Evolutionary conservation across 1,139 yeast genomes (phyloP).

Genomic region (Candida pseudoviswanathii): DNA sequence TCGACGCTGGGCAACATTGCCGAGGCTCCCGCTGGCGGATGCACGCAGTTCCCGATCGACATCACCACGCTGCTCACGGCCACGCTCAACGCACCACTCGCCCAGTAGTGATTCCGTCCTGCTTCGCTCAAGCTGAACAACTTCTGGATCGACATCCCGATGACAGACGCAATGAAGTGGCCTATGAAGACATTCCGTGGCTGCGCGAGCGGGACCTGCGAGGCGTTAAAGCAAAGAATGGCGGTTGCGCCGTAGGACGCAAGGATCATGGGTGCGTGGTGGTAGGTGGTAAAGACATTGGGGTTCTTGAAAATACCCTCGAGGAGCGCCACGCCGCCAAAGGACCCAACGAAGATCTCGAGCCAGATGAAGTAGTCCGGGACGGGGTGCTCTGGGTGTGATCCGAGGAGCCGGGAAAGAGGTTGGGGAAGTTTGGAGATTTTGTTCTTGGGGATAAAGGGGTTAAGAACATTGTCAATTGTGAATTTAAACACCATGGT

Average conservation of each 20-base stretch:
- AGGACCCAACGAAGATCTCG: slow-evolving; percentile 49
- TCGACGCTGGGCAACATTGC: slow-evolving; percentile 63
- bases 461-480: slow-evolving; percentile 34
- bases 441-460: slow-evolving; percentile 32
- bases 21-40: slow-evolving; percentile 78
- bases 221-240: slow-evolving; percentile 59
- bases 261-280: slow-evolving; percentile 54
- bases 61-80: slow-evolving; percentile 57
- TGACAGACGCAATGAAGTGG: slow-evolving; percentile 52
- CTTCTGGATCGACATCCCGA: slow-evolving; percentile 60
- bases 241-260: slow-evolving; percentile 73
- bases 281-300: slow-evolving; percentile 41
- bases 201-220: slow-evolving; percentile 63
- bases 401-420: slow-evolving; percentile 35
- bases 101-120: slow-evolving; percentile 54
- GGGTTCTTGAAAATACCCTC: slow-evolving; percentile 50
- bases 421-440: slow-evolving; percentile 30
- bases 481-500: slow-evolving; percentile 46
- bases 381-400: slow-evolving; percentile 27
- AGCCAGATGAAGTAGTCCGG: slow-evolving; percentile 50
- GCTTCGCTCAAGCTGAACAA: slow-evolving; percentile 46
- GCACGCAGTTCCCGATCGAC: slow-evolving; percentile 61
- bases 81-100: slow-evolving; percentile 63
- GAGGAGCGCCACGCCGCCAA: slow-evolving; percentile 53
- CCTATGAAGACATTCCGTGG: slow-evolving; percentile 65